phyloP scores from a whole-genome alignment of 805 yeast genomes.

The Candida vartiovaarae region DNA sequence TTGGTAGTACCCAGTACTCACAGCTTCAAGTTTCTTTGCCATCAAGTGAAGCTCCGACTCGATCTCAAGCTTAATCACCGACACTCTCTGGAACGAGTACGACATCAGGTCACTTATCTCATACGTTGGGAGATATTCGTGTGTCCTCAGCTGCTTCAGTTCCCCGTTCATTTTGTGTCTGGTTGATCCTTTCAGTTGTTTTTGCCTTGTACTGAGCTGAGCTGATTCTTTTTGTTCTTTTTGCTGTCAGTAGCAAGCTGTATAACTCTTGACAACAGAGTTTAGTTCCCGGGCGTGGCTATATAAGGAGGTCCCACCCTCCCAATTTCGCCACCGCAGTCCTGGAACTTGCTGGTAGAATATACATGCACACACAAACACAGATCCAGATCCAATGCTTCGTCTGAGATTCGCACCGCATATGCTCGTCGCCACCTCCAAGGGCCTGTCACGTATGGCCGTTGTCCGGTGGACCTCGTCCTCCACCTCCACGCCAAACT shows the following conservation, averaged over 20 bases:
- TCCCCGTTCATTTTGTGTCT: conserved; percentile 9
- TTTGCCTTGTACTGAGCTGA: neutral
- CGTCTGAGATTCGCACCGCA: neutral
- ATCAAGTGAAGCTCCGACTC: conserved; percentile 8
- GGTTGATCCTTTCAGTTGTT: neutral
- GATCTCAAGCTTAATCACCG: conserved; percentile 10
- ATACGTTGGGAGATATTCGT: conserved; percentile 9
- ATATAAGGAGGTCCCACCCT: too few relatives aligned
- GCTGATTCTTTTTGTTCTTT: too few relatives aligned
- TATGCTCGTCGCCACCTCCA: too few relatives aligned
- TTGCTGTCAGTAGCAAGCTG: neutral
- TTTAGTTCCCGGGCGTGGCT: too few relatives aligned
- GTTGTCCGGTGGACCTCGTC: too few relatives aligned
- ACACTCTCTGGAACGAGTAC: conserved; percentile 5
- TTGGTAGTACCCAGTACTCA: neutral
- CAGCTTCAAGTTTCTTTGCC: conserved; percentile 23
- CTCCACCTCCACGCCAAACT: too few relatives aligned
- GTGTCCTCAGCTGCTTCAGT: conserved; percentile 7
- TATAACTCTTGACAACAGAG: neutral
- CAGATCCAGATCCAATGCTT: neutral
- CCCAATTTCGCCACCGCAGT: too few relatives aligned
- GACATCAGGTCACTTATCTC: conserved; percentile 2
- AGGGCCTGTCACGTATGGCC: too few relatives aligned
- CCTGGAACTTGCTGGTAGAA: too few relatives aligned
- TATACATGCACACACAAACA: too few relatives aligned